phyloP scores from a whole-genome alignment of 2,329 filamentous ascomycete species.

The Aspergillus proliferans region DNA sequence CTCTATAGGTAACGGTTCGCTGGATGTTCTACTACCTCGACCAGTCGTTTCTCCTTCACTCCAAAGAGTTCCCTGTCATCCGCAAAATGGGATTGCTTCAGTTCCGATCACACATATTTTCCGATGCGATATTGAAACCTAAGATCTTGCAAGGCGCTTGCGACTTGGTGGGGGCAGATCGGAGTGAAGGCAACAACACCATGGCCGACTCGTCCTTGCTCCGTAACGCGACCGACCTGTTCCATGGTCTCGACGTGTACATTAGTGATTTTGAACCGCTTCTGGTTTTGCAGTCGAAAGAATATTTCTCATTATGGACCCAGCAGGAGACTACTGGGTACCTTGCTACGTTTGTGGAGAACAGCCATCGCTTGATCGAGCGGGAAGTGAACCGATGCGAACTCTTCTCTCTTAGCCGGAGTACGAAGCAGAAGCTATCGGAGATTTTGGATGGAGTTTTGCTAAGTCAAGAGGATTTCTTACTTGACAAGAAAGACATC shows the following conservation, averaged over 20 bases:
- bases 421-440: constrained; percentile 72
- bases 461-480: constrained; percentile 61
- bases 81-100: constrained; percentile 72
- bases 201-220: constrained; percentile 61
- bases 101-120: constrained; percentile 61
- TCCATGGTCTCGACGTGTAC: constrained; percentile 81
- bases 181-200: constrained; percentile 46
- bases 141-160: constrained; percentile 66
- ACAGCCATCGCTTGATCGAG: constrained; percentile 62
- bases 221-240: constrained; percentile 69
- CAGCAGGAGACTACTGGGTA: constrained; percentile 56
- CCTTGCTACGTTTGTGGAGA: constrained; percentile 69
- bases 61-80: constrained; percentile 63
- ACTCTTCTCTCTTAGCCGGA: constrained; percentile 71
- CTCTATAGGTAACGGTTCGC: constrained; percentile 61
- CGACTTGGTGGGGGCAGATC: constrained; percentile 67
- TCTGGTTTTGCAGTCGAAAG: constrained; percentile 61
- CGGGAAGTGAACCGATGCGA: constrained; percentile 72
- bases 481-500: constrained; percentile 62
- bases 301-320: constrained; percentile 65
- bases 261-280: constrained; percentile 69
- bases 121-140: constrained; percentile 45
- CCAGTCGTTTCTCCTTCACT: constrained; percentile 75
- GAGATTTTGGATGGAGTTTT: constrained; percentile 66
- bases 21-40: constrained; percentile 94